Evolutionary conservation across 1,284 basidiomycete genomes (phyloP).

Genomic region (Polyporus tsugae): DNA sequence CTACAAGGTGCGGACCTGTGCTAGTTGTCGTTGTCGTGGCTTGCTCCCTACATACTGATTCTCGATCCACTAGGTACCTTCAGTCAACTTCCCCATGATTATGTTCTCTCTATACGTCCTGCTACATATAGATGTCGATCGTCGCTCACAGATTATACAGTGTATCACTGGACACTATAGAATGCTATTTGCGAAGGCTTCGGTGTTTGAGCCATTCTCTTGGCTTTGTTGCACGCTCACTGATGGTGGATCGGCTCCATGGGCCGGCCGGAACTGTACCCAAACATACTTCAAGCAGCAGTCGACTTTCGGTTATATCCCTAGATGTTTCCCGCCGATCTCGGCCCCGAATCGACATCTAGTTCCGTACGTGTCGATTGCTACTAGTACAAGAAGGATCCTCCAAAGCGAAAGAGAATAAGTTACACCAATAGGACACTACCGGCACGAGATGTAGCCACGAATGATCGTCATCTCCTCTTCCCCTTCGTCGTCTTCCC

Average conservation of each 20-base stretch:
- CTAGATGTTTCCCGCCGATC: neutral
- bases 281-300: neutral
- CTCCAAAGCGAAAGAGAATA: neutral
- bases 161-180: too few relatives aligned
- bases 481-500: conserved; percentile 41
- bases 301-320: too few relatives aligned
- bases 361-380: neutral
- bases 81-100: neutral
- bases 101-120: too few relatives aligned
- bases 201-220: too few relatives aligned
- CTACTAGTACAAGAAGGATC: neutral
- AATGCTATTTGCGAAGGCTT: too few relatives aligned
- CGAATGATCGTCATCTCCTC: conserved; percentile 26
- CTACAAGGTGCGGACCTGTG: neutral
- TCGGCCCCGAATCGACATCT: neutral
- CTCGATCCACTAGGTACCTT: neutral
- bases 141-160: too few relatives aligned
- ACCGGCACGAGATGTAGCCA: neutral
- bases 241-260: too few relatives aligned
- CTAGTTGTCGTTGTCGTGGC: neutral
- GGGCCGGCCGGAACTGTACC: neutral
- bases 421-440: neutral
- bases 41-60: neutral
- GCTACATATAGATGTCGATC: too few relatives aligned
- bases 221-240: too few relatives aligned